Evolutionary conservation across 108 stramenopile genomes (phyloP).

Genomic region (Conticribra guillardii): DNA sequence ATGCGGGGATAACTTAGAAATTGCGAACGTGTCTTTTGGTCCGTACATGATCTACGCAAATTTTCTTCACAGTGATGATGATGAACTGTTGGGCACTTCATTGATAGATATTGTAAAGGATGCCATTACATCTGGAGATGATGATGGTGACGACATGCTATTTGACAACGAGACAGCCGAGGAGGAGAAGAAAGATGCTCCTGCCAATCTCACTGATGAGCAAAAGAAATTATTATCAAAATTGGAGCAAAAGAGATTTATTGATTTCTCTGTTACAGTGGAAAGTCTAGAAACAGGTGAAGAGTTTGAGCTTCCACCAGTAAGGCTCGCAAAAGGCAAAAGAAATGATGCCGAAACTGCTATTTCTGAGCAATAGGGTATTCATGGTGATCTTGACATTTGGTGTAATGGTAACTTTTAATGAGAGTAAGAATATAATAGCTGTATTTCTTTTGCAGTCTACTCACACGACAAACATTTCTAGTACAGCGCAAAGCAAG

Average conservation of each 20-base stretch:
- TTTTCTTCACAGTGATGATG: slow-evolving; percentile 82
- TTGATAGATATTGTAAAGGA: slow-evolving; percentile 64
- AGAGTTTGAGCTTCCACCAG: slow-evolving; percentile 75
- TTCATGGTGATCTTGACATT: too few species aligned
- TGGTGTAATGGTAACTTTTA: too few species aligned
- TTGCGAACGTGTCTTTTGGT: slow-evolving; percentile 74
- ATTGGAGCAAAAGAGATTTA: slow-evolving; percentile 37
- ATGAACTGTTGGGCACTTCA: slow-evolving; percentile 59
- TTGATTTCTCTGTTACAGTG: slow-evolving; percentile 75
- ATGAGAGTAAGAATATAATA: too few species aligned
- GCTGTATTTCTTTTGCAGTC: too few species aligned
- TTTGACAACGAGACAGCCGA: slow-evolving; percentile 27
- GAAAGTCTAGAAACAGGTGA: slow-evolving; percentile 76
- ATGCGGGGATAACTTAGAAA: slow-evolving; percentile 53
- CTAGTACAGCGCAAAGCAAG: too few species aligned
- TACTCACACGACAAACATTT: too few species aligned
- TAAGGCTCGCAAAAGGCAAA: slow-evolving; percentile 35
- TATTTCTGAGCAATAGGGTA: too few species aligned
- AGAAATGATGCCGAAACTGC: slow-evolving; percentile 5
- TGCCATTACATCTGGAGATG: slow-evolving; percentile 60
- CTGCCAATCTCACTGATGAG: slow-evolving; percentile 23
- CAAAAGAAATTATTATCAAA: slow-evolving; percentile 31
- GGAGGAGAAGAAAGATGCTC: slow-evolving; percentile 5
- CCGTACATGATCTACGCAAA: slow-evolving; percentile 86
- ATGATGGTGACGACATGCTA: slow-evolving; percentile 55